These are phyloP conservation scores for Globisporangium abappressorium DNA, from an alignment of 352 stramenopile species.

Conservation along the genomic window DNA sequence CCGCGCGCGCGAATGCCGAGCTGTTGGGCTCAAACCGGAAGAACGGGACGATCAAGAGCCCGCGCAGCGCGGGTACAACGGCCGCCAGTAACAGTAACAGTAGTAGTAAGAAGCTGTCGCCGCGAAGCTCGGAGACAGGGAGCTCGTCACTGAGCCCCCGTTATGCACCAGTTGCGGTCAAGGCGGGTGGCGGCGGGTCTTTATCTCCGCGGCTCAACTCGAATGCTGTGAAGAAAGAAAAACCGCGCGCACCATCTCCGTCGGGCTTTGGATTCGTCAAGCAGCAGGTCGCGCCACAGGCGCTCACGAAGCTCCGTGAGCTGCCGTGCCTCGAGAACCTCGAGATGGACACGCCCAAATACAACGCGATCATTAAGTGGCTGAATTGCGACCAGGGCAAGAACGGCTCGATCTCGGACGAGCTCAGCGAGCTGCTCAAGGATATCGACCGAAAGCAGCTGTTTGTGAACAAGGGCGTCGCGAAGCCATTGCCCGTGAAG, in stretches of 20 bases:
- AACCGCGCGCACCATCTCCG: neutral
- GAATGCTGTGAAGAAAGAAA: slow-evolving; percentile 7
- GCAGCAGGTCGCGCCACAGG: slow-evolving; percentile 13
- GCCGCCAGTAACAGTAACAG: neutral
- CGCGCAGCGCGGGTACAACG: neutral
- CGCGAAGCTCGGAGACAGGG: neutral
- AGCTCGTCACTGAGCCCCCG: neutral
- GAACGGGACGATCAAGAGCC: slow-evolving; percentile 17
- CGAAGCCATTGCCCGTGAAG: neutral
- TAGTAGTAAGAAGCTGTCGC: slow-evolving; percentile 5
- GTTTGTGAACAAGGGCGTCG: neutral
- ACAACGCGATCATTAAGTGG: slow-evolving; percentile 46
- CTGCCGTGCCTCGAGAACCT: slow-evolving; percentile 38
- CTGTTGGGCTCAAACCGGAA: slow-evolving; percentile 10
- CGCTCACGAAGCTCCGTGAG: slow-evolving; percentile 39
- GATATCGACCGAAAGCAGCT: slow-evolving; percentile 1
- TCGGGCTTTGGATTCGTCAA: slow-evolving; percentile 5
- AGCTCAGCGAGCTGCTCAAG: slow-evolving; percentile 33
- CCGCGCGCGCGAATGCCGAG: neutral
- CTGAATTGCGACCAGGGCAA: slow-evolving; percentile 47
- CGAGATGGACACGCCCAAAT: slow-evolving; percentile 39
- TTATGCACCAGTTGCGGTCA: neutral
- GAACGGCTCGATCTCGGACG: slow-evolving; percentile 30
- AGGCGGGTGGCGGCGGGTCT: neutral
- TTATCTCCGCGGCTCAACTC: neutral